These are phyloP conservation scores for Candida awuae DNA, from an alignment of 805 yeast genomes.

Conservation along the genomic window DNA sequence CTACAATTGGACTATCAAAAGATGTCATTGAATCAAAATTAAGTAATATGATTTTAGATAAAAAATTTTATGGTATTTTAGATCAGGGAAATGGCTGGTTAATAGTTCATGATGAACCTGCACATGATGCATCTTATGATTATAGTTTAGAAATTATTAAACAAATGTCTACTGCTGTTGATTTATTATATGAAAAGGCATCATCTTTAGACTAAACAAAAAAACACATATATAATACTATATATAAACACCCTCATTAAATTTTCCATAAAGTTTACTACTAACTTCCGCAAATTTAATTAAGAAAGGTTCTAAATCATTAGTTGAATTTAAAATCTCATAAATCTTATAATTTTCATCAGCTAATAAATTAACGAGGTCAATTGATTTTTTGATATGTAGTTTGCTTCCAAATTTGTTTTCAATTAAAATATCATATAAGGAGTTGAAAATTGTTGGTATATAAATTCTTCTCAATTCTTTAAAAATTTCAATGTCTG, in stretches of 20 bases:
- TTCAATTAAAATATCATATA: slow-evolving; percentile 47
- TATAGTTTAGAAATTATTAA: slow-evolving; percentile 80
- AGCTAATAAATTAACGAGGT: slow-evolving; percentile 56
- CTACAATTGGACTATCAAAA: slow-evolving; percentile 77
- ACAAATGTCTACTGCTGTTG: slow-evolving; percentile 82
- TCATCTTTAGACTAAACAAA: slow-evolving; percentile 57
- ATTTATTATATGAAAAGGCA: slow-evolving; percentile 88
- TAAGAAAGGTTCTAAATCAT: slow-evolving; percentile 33
- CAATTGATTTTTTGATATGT: slow-evolving; percentile 44
- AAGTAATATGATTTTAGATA: slow-evolving; percentile 93
- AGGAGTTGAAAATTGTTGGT: slow-evolving; percentile 63
- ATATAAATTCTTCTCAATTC: slow-evolving; percentile 62
- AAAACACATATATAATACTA: slow-evolving; percentile 6
- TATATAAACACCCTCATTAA: slow-evolving; percentile 35
- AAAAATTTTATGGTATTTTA: slow-evolving; percentile 89
- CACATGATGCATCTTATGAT: slow-evolving; percentile 80
- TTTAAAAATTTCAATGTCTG: slow-evolving; percentile 35
- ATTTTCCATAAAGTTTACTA: slow-evolving; percentile 19
- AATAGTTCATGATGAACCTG: slow-evolving; percentile 82
- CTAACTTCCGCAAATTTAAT: slow-evolving; percentile 55
- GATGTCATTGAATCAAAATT: slow-evolving; percentile 90
- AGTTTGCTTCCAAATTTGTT: slow-evolving; percentile 33
- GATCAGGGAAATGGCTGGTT: slow-evolving; percentile 99
- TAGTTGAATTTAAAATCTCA: slow-evolving; percentile 51
- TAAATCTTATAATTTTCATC: slow-evolving; percentile 57